Evolutionary conservation across 768 basidiomycete species (phyloP).

Genomic region (Lyophyllum shimeji): DNA sequence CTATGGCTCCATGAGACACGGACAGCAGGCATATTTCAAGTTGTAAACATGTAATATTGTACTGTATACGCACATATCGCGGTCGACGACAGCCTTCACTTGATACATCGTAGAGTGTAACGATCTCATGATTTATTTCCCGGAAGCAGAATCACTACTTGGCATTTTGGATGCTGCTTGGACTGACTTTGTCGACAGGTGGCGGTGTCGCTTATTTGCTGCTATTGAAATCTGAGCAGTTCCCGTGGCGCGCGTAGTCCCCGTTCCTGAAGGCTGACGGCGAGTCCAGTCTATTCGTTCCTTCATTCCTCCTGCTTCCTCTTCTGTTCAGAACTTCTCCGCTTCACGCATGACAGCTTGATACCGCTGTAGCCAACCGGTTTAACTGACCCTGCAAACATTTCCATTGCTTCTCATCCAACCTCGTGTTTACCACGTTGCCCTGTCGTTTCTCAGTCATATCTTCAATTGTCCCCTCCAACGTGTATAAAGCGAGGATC

Average conservation of each 20-base stretch:
- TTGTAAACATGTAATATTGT: not conserved
- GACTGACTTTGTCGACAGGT: not conserved
- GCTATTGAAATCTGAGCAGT: constrained; percentile 7
- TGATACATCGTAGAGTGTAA: too few species aligned
- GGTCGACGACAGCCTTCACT: too few species aligned
- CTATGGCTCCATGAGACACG: not conserved
- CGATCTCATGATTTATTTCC: too few species aligned
- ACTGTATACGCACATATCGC: not conserved
- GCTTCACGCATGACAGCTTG: constrained; percentile 15
- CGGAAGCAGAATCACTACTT: too few species aligned
- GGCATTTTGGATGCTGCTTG: too few species aligned
- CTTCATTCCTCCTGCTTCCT: constrained; percentile 3
- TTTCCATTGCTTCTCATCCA: constrained; percentile 29
- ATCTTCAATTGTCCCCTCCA: constrained; percentile 34
- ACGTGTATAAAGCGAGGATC: constrained; percentile 72
- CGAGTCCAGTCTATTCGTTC: not conserved
- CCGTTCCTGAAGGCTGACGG: not conserved
- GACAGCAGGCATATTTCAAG: not conserved
- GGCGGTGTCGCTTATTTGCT: constrained; percentile 13
- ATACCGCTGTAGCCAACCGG: constrained; percentile 1
- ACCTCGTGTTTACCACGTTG: constrained; percentile 83
- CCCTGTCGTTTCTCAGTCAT: constrained; percentile 42
- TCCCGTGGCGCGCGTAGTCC: not conserved
- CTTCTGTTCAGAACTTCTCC: not conserved
- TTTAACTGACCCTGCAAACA: constrained; percentile 25